Evolutionary conservation across 2,329 filamentous ascomycete genomes (phyloP), one percentile per base, ranked within the genome.

Genomic region (Beauveria medogensis): DNA sequence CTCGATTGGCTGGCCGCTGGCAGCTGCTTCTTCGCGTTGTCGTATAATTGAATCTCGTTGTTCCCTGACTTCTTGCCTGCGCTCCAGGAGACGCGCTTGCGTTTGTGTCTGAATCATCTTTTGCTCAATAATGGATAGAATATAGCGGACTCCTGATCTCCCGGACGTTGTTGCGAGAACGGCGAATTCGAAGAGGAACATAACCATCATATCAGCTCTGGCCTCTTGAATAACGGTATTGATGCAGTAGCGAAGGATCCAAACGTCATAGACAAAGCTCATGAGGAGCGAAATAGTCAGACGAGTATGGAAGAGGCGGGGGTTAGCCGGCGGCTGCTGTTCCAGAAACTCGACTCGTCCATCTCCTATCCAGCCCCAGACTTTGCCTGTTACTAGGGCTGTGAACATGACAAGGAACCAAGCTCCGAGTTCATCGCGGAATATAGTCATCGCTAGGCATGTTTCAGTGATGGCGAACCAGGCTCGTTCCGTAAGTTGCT

Each of bases 391-490:
- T 52, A 99, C 84, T 44, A 99, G 82, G 28, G 88, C 87, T 18
- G 95, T 90, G 73, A 99, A 97, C 92, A 99, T 97, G 69, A 94
- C 86, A 62, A 99, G 80, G 70, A 97, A 96, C 87, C 92, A 95
- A 47, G 89, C 90, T 50, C 94, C 93, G 20, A 99, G 86, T 72
- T 97, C 92, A 65, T 97, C 94, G 50, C 94, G 83, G 74, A 99
- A 97, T 65, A 96, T 96, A 34, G 94, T 97, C 93, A 99, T 97
- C 34, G 94, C 94, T 65, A 99, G 80, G 70, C 92, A 91, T 65
- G 94, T 99, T 77, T 99, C 94, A 52, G 93, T 96, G 46, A 97
- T 90, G 44, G 94, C 93, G 71, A 97, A 97, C 95, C 95, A 99
- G 55, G 90, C 92, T 74, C 93, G 93, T 74, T 99, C 94, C 71